These are phyloP conservation scores for Fusarium drepaniforme DNA, from an alignment of 2,329 filamentous ascomycete genomes.

Conservation along the genomic window DNA sequence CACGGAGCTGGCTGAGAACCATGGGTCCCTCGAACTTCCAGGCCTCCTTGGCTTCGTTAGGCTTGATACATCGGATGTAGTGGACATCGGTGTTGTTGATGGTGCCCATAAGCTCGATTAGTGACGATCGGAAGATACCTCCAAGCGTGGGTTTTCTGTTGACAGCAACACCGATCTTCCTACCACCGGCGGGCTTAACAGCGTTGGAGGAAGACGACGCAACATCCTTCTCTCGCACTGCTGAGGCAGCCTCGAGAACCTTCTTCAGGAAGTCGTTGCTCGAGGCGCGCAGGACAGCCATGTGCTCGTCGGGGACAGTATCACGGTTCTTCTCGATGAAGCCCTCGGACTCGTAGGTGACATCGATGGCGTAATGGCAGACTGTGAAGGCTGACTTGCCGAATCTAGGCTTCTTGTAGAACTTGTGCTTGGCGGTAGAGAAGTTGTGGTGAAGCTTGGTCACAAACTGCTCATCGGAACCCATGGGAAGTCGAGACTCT, in stretches of 20 bases:
- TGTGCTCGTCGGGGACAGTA: conserved; percentile 97
- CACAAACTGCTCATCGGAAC: conserved; percentile 96
- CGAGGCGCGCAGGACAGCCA: conserved; percentile 89
- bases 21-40: conserved; percentile 99
- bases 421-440: conserved; percentile 88
- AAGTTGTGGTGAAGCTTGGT: conserved; percentile 97
- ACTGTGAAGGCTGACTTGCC: conserved; percentile 98
- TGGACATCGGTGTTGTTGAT: conserved; percentile 99
- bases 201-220: conserved; percentile 74
- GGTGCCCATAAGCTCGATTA: conserved; percentile 98
- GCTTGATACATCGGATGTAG: conserved; percentile 99
- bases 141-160: conserved; percentile 97
- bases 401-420: conserved; percentile 98
- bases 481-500: conserved; percentile 96
- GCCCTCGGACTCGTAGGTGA: conserved; percentile 98
- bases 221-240: conserved; percentile 90
- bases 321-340: conserved; percentile 99
- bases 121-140: conserved; percentile 97
- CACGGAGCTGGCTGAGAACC: conserved; percentile 96
- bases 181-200: conserved; percentile 84
- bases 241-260: conserved; percentile 86
- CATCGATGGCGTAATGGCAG: conserved; percentile 97
- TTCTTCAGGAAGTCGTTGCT: conserved; percentile 87
- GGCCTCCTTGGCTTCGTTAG: conserved; percentile 94
- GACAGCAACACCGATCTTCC: conserved; percentile 90